Percentiles rank a stretch among this genome's conserved stretches.
phyloP scores from a whole-genome alignment of 2,329 filamentous ascomycete genomes.

The Penicillium sp. region DNA sequence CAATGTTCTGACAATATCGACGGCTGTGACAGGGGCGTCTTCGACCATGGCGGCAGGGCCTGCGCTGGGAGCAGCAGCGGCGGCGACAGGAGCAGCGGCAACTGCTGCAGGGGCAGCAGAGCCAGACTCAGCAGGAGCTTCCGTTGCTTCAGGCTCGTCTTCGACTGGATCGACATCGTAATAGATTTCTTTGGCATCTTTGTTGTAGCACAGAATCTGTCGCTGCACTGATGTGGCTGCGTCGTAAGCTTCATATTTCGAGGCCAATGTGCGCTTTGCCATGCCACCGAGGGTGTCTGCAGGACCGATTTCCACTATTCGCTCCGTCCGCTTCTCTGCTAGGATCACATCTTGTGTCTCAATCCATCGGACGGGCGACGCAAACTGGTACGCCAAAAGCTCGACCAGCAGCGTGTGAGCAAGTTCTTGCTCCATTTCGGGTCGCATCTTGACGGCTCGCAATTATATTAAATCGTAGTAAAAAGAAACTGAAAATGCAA shows the following conservation, averaged over 20 bases:
- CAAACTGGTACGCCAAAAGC: conserved; percentile 98
- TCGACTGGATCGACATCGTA: conserved; percentile 95
- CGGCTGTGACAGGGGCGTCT: conserved; percentile 80
- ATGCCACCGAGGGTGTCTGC: conserved; percentile 96
- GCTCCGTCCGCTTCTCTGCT: conserved; percentile 89
- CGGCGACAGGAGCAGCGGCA: conserved; percentile 44
- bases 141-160: conserved; percentile 68
- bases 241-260: conserved; percentile 98
- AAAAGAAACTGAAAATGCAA: conserved; percentile 1
- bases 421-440: conserved; percentile 98
- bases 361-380: conserved; percentile 98
- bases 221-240: conserved; percentile 93
- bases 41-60: conserved; percentile 83
- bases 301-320: conserved; percentile 95
- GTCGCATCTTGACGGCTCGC: conserved; percentile 68
- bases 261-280: conserved; percentile 91
- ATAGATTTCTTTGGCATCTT: conserved; percentile 98
- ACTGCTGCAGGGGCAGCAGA: conserved; percentile 39
- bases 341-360: conserved; percentile 99
- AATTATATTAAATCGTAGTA: conserved; percentile 14
- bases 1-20: conserved; percentile 83
- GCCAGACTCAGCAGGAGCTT: conserved; percentile 33
- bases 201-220: conserved; percentile 99
- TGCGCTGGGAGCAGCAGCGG: conserved; percentile 59
- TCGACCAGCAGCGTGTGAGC: conserved; percentile 97